phyloP scores from a whole-genome alignment of 2,329 filamentous ascomycete species.

The Trichoderma atrobrunneum region DNA sequence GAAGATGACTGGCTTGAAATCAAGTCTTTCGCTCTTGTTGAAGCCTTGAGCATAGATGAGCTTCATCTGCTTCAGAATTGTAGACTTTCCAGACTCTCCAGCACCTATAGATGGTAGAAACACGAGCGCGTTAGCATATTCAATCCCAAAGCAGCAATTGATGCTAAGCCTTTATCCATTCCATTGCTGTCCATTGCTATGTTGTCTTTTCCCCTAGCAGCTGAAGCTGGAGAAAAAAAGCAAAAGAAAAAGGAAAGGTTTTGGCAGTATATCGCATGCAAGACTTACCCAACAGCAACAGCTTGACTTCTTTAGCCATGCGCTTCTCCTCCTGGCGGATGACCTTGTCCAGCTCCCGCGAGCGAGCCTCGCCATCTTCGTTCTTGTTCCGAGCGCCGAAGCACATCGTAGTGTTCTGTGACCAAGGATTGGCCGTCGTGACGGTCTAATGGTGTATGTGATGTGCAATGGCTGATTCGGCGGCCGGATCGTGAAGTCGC shows the following conservation, averaged over 20 bases:
- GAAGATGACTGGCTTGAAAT: slow-evolving; percentile 69
- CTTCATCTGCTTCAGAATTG: slow-evolving; percentile 99
- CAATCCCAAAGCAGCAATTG: slow-evolving; percentile 68
- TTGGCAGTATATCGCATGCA: background rate
- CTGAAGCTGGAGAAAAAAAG: background rate
- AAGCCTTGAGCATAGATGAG: slow-evolving; percentile 98
- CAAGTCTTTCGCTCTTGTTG: slow-evolving; percentile 79
- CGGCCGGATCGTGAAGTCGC: slow-evolving; percentile 3
- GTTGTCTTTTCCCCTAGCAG: no score
- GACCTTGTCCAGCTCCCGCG: slow-evolving; percentile 78
- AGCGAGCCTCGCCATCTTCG: slow-evolving; percentile 51
- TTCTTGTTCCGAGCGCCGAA: slow-evolving; percentile 57
- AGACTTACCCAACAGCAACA: slow-evolving; percentile 76
- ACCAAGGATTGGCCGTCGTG: background rate
- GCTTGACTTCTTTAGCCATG: slow-evolving; percentile 84
- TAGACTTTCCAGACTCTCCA: slow-evolving; percentile 93
- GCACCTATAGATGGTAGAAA: slow-evolving; percentile 63
- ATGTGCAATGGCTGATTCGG: background rate
- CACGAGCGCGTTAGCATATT: slow-evolving; percentile 47
- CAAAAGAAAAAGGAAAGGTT: background rate
- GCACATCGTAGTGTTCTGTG: slow-evolving; percentile 50
- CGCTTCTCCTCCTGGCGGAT: slow-evolving; percentile 86
- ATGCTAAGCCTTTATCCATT: slow-evolving; percentile 29
- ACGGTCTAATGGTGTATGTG: background rate
- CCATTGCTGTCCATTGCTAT: background rate